phyloP scores from a whole-genome alignment of 495 filamentous ascomycete genomes.

The Aspergillus egyptiacus region DNA sequence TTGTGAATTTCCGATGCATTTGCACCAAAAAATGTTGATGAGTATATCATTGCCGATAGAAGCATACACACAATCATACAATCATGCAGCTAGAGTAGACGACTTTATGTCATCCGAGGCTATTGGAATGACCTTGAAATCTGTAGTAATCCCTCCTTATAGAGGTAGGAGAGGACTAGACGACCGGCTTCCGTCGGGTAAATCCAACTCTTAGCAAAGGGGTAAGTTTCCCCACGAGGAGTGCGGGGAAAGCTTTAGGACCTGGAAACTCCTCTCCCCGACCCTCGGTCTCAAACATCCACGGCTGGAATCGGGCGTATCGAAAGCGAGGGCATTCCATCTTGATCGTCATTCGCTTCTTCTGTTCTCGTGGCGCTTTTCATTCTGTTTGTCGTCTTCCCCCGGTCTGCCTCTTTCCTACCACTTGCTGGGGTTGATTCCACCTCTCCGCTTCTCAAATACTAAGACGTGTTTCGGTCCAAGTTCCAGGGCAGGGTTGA shows the following conservation, averaged over 20 bases:
- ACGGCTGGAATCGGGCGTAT: constrained; percentile 2
- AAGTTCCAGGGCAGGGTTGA: neutral
- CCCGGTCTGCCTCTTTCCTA: neutral
- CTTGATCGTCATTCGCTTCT: neutral
- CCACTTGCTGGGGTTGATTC: neutral
- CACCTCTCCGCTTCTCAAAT: neutral
- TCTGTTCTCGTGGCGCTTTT: neutral
- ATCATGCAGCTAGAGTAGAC: constrained; percentile 4
- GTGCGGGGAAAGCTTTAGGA: constrained; percentile 15
- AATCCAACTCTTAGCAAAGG: too few relatives aligned
- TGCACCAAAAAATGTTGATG: constrained; percentile 18
- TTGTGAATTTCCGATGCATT: constrained; percentile 28
- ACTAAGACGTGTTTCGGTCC: neutral
- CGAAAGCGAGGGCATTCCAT: neutral
- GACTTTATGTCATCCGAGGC: neutral
- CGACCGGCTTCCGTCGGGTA: too few relatives aligned
- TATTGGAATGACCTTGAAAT: neutral
- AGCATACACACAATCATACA: constrained; percentile 7
- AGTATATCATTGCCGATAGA: constrained; percentile 16
- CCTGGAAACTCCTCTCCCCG: neutral
- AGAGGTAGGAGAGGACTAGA: too few relatives aligned
- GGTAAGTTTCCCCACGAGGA: neutral
- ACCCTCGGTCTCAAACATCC: constrained; percentile 2
- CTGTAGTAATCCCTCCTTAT: neutral
- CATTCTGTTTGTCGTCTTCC: too few relatives aligned